These are phyloP conservation scores for Phaeodactylum tricornutum DNA, from an alignment of 108 stramenopile species.

Conservation along the genomic window DNA sequence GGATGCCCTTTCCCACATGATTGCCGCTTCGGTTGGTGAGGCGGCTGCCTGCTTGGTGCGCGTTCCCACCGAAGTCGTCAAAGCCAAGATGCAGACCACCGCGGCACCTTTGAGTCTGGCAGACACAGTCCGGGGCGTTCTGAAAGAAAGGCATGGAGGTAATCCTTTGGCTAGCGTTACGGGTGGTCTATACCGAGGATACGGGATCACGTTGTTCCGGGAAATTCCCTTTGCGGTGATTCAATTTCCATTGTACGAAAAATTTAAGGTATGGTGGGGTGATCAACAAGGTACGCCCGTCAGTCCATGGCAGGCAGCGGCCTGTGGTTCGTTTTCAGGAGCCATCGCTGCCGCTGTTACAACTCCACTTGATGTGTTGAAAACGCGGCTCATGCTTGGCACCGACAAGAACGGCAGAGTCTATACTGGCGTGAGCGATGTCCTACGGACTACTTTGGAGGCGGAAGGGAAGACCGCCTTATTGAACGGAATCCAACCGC, in stretches of 20 bases:
- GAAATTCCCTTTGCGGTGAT: constrained; percentile 89
- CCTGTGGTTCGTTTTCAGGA: constrained; percentile 71
- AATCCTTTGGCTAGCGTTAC: constrained; percentile 27
- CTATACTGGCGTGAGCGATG: constrained; percentile 58
- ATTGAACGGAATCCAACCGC: constrained; percentile 83
- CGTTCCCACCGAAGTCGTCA: constrained; percentile 97
- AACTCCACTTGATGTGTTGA: constrained; percentile 86
- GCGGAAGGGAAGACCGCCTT: constrained; percentile 44
- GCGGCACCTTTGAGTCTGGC: constrained; percentile 27
- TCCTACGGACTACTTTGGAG: constrained; percentile 30
- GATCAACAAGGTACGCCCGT: constrained; percentile 29
- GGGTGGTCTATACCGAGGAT: constrained; percentile 82
- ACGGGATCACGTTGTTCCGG: constrained; percentile 81
- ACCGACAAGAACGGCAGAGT: constrained; percentile 52
- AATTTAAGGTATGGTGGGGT: constrained; percentile 46
- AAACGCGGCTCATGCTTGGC: constrained; percentile 84
- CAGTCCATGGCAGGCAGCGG: constrained; percentile 63
- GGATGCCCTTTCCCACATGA: constrained; percentile 72
- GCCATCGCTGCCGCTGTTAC: constrained; percentile 80
- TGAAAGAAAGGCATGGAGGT: constrained; percentile 42
- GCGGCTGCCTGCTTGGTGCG: constrained; percentile 91
- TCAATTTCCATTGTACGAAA: constrained; percentile 85
- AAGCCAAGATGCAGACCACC: constrained; percentile 92
- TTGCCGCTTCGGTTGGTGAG: constrained; percentile 88
- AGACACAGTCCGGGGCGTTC: constrained; percentile 39